Evolutionary conservation across 176 grass and related monocot species (phyloP).

Genomic region (Eragrostis curvula): DNA sequence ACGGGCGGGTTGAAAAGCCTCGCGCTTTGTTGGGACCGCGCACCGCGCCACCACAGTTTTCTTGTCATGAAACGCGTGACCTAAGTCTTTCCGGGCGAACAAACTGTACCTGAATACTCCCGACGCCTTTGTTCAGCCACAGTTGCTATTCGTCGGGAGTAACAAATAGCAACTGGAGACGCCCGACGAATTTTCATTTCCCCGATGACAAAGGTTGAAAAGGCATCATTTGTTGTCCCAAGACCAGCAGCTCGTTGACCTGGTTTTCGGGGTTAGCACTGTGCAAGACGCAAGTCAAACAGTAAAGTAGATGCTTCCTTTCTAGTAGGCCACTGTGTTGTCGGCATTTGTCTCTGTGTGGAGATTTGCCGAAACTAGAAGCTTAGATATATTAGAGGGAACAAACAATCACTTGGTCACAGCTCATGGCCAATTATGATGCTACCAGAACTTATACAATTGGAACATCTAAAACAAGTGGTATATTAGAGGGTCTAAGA

Average conservation of each 20-base stretch:
- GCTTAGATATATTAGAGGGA: too few relatives aligned
- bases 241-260: conserved; percentile 34
- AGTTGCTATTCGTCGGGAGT: too few relatives aligned
- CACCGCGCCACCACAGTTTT: not conserved
- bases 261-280: not conserved
- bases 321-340: not conserved
- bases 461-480: not conserved
- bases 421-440: not conserved
- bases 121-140: too few relatives aligned
- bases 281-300: conserved; percentile 10
- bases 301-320: not conserved
- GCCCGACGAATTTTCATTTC: not conserved
- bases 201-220: not conserved
- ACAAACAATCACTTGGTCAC: not conserved
- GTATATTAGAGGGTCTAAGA: too few relatives aligned
- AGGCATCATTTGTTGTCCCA: conserved; percentile 19
- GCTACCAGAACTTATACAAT: not conserved
- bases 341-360: not conserved
- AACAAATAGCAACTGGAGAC: not conserved
- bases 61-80: not conserved
- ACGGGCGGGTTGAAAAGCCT: not conserved
- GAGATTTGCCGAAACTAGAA: too few relatives aligned
- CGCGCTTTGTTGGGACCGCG: not conserved
- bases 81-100: too few relatives aligned
- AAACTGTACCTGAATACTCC: too few relatives aligned